These are phyloP conservation scores for Diplogelasinospora grovesii DNA, from an alignment of 495 filamentous ascomycete genomes.

Conservation along the genomic window DNA sequence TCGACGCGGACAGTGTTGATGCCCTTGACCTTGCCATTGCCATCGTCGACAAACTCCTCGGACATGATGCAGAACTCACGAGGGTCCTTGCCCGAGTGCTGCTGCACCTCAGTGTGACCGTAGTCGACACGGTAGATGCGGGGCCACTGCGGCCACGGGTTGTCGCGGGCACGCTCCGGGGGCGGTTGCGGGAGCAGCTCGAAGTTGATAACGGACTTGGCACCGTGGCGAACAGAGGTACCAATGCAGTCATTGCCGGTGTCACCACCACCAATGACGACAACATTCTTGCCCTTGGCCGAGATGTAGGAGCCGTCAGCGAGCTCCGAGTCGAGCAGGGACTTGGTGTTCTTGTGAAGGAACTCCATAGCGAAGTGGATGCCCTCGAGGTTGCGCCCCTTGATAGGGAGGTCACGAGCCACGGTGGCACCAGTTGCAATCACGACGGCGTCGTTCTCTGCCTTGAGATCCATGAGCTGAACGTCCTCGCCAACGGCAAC, in stretches of 20 bases:
- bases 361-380: conserved; percentile 99
- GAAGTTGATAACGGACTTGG: conserved; percentile 95
- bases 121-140: conserved; percentile 98
- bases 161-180: conserved; percentile 87
- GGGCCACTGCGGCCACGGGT: conserved; percentile 99
- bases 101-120: conserved; percentile 92
- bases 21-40: conserved; percentile 80
- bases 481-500: conserved; percentile 76
- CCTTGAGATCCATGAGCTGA: conserved; percentile 67
- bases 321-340: conserved; percentile 87
- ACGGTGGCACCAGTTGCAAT: conserved; percentile 97
- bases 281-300: conserved; percentile 92
- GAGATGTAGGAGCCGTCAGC: conserved; percentile 87
- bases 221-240: conserved; percentile 95
- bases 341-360: conserved; percentile 97
- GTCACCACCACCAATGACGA: conserved; percentile 98
- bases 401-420: conserved; percentile 90
- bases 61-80: conserved; percentile 99
- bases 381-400: conserved; percentile 82
- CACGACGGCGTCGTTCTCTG: conserved; percentile 76
- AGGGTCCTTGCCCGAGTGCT: conserved; percentile 95
- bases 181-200: conserved; percentile 95
- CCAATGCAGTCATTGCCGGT: conserved; percentile 99
- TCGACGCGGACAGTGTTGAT: conserved; percentile 98
- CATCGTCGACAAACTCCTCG: conserved; percentile 94